phyloP scores from a whole-genome alignment of 2,329 filamentous ascomycete species.

The Zymoseptoria pseudotritici region DNA sequence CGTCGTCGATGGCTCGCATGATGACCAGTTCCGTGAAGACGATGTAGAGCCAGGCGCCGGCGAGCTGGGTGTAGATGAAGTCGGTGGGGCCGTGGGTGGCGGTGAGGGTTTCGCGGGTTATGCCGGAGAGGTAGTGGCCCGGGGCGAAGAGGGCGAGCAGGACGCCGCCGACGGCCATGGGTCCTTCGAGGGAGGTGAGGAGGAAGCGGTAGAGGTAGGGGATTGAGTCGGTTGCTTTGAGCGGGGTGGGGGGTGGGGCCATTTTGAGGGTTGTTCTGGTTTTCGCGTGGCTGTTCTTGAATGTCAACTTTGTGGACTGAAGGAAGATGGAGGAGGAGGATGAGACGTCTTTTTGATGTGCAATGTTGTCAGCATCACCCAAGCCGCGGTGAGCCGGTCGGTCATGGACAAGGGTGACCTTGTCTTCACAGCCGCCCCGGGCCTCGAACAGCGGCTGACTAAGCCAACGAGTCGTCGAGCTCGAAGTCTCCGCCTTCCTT shows the following conservation, averaged over 20 bases:
- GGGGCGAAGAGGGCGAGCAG: slow-evolving; percentile 17
- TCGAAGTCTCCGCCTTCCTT: too few species aligned
- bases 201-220: slow-evolving; percentile 21
- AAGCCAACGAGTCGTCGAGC: too few species aligned
- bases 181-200: slow-evolving; percentile 22
- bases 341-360: not conserved
- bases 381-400: too few species aligned
- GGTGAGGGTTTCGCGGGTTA: slow-evolving; percentile 18
- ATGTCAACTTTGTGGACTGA: not conserved
- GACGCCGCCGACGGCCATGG: slow-evolving; percentile 22
- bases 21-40: slow-evolving; percentile 24
- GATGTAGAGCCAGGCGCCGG: slow-evolving; percentile 25
- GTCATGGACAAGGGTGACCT: too few species aligned
- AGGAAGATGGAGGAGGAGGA: not conserved
- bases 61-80: slow-evolving; percentile 25
- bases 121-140: slow-evolving; percentile 15
- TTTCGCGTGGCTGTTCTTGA: not conserved
- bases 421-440: too few species aligned
- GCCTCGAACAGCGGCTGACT: rapidly evolving
- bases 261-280: not conserved
- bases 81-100: slow-evolving; percentile 16
- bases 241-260: not conserved
- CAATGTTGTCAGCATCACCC: not conserved
- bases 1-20: slow-evolving; percentile 24
- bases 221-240: slow-evolving; percentile 19